Base-by-base conservation (phyloP, 2,329 filamentous ascomycete genomes). In the Pseudohalonectria lignicola region DNA sequence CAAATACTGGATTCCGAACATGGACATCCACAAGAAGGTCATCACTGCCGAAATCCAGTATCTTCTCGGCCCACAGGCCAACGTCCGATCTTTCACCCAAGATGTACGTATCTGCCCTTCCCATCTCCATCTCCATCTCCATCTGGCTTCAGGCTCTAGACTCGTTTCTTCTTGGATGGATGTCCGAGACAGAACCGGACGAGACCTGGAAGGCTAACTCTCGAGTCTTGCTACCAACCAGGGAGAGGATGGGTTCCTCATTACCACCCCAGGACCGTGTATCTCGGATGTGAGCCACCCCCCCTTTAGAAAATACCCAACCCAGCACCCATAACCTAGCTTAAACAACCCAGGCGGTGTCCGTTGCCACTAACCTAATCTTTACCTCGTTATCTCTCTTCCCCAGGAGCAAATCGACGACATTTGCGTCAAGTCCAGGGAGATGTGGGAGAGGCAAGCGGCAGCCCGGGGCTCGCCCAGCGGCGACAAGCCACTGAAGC, bases 241-340 rank as follows among this genome's bases (percentile, higher is more conserved):
- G 72, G 73, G 73, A 47, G 71, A 76, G 56, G 73, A 77, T 53
- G 74, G 74, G 3, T 77, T 69, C 47, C 61, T 78, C 41, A 76
- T 77, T 48, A 69, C 66, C 21, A 76, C 71, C 3, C 69, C 71
- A 7, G 73, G 73, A 25, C 60, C 65, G 39, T 76, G 71, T 50
- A 53, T 77, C 46, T 74, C 70, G 47, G 73, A 78, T 60, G 73
- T 76, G 56, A 66, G 71, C 49, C 31, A 35, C 33, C 17, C 40
- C 37, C 23, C 28, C 17, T 7, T 21, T n/a, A n/a, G n/a, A n/a
- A n/a, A n/a, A n/a, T n/a, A 28, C n/a, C 26, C 38, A 16, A 16
- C 38, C 26, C 26, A 34, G 19, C 25, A 30, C n/a, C 15, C 17
- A 17, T 4, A 11, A 17, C 31, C 31, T 18, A 33, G n/a, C 15